A percentile compares a stretch with the other conserved stretches of the same genome.
These are phyloP conservation scores for Xylaria scruposa DNA, from an alignment of 495 filamentous ascomycete species.

Conservation along the genomic window DNA sequence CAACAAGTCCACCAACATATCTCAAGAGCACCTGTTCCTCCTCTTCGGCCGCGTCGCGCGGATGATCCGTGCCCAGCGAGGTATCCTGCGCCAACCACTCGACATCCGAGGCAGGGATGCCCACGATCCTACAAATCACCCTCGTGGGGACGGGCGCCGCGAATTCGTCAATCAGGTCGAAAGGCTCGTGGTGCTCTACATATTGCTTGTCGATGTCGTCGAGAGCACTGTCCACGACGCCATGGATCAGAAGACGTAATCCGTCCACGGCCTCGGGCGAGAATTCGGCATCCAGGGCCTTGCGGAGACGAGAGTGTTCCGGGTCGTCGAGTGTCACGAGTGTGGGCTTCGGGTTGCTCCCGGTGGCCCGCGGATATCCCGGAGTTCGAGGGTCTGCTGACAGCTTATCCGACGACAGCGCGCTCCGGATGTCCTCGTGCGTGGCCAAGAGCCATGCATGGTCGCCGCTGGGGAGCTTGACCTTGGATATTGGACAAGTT, in stretches of 20 bases:
- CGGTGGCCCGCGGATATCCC: slow-evolving; percentile 50
- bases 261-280: neutral
- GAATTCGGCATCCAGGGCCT: neutral
- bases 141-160: slow-evolving; percentile 39
- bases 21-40: slow-evolving; percentile 27
- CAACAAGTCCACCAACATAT: neutral
- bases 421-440: slow-evolving; percentile 51
- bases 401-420: slow-evolving; percentile 48
- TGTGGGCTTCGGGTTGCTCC: neutral
- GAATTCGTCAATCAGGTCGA: slow-evolving; percentile 42
- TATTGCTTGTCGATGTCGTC: slow-evolving; percentile 34
- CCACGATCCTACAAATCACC: slow-evolving; percentile 21
- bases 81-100: slow-evolving; percentile 6
- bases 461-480: slow-evolving; percentile 53
- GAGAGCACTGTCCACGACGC: slow-evolving; percentile 40
- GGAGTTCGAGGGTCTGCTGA: slow-evolving; percentile 43
- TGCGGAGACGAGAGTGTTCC: neutral
- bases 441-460: slow-evolving; percentile 54
- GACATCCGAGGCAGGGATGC: neutral
- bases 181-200: slow-evolving; percentile 25
- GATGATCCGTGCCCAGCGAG: slow-evolving; percentile 23
- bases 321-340: neutral
- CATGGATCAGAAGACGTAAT: slow-evolving; percentile 41
- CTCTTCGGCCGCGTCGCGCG: slow-evolving; percentile 39
- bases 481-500: slow-evolving; percentile 48